Conservation (phyloP, 805 yeast genomes). For the Ogataea allantospora region DNA sequence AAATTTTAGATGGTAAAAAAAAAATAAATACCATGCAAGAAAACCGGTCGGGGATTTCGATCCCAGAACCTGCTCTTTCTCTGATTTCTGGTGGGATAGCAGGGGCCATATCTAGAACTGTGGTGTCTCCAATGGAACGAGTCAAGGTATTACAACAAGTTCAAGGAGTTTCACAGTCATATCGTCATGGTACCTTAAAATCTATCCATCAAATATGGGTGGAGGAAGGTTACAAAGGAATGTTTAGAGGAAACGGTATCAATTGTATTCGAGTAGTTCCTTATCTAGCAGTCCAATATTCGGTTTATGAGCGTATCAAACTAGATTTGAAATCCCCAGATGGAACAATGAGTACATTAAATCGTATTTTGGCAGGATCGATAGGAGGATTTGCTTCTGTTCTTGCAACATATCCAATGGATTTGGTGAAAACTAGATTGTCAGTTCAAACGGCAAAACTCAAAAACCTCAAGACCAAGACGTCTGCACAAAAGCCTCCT, state of each 20-base stretch:
- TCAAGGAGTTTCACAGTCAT: slow-evolving; percentile 51
- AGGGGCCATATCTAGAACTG: slow-evolving; percentile 83
- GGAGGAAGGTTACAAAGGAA: slow-evolving; percentile 91
- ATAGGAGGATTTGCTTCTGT: slow-evolving; percentile 81
- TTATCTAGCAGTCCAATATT: slow-evolving; percentile 90
- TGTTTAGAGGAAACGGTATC: slow-evolving; percentile 86
- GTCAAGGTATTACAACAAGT: slow-evolving; percentile 90
- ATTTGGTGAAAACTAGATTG: slow-evolving; percentile 83
- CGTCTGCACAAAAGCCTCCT: slow-evolving; percentile 50
- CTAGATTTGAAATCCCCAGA: slow-evolving; percentile 31
- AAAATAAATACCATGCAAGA: not conserved
- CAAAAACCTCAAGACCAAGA: slow-evolving; percentile 44
- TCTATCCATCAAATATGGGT: slow-evolving; percentile 76
- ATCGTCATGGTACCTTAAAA: slow-evolving; percentile 66
- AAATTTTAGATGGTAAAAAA: no score
- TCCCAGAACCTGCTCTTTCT: slow-evolving; percentile 56
- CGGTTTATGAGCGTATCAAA: slow-evolving; percentile 71
- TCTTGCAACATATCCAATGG: slow-evolving; percentile 85
- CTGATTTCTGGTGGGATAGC: slow-evolving; percentile 73
- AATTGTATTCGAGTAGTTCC: slow-evolving; percentile 92
- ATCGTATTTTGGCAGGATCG: slow-evolving; percentile 75
- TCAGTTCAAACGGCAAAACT: slow-evolving; percentile 81
- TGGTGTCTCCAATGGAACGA: slow-evolving; percentile 92
- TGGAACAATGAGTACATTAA: slow-evolving; percentile 46
- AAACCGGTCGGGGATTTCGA: not conserved